Conservation (phyloP, 345 rosid genomes). For the Syzygium oleosum region DNA sequence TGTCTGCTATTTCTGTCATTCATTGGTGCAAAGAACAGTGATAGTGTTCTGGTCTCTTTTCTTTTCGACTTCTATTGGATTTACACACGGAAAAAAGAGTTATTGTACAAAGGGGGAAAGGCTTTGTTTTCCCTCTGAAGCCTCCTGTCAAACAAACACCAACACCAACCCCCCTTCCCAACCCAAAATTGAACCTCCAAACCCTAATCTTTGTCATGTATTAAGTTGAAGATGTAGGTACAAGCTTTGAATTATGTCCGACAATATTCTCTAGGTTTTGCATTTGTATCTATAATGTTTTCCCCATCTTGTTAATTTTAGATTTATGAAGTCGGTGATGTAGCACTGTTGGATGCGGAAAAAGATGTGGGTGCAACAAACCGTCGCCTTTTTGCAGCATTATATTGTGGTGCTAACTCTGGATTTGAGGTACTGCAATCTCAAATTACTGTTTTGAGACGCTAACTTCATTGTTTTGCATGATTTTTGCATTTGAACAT, state of each 20-base stretch:
- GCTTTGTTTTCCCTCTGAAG: no score
- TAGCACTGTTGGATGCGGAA: constrained; percentile 46
- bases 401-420: constrained; percentile 83
- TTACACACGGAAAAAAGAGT: neutral
- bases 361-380: constrained; percentile 83
- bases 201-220: no score
- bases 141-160: no score
- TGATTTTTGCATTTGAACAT: neutral
- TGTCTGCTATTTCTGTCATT: neutral
- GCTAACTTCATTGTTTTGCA: neutral
- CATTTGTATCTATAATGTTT: neutral
- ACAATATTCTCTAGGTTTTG: neutral
- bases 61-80: neutral
- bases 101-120: neutral
- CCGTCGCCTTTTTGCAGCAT: constrained; percentile 60
- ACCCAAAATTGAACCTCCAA: no score
- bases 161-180: neutral
- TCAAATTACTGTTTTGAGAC: neutral
- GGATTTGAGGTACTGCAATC: constrained; percentile 81
- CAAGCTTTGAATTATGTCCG: neutral
- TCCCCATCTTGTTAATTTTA: constrained; percentile 5
- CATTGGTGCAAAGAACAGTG: neutral
- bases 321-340: constrained; percentile 86
- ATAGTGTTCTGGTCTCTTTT: neutral
- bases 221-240: no score